Evolutionary conservation across 257 asterid genomes (phyloP), one percentile per base, ranked within the genome.

Genomic region (Henckelia pumila): DNA sequence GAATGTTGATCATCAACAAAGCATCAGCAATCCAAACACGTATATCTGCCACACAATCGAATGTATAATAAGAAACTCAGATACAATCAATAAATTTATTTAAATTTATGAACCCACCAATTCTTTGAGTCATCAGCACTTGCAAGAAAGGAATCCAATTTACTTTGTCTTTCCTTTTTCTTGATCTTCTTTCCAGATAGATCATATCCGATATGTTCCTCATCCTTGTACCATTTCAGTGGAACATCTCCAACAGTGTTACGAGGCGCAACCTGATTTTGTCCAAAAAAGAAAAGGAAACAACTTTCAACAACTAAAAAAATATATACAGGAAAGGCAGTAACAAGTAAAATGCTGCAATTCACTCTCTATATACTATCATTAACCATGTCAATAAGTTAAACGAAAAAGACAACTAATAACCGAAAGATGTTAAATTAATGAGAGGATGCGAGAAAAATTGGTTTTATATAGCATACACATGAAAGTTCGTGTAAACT

Each of bases 131-230:
- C 86, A 80, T 94, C 99, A 52, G 77, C 87, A 59, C 76, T 87
- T 55, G 89, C 95, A 64, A 94, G 90, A 79, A 85, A 88, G 19
- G 92, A 82, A 60, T 87, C 89, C 68, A 94, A 82, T 81, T 84
- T 91, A 74, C 83, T 88, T 77, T 76, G 89, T 70, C 80, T 86
- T 79, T 91, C 95, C 76, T 78, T 91, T 79, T 88, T 94, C 89
- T 87, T 94, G 35, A 94, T 88, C 87, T 94, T 94, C 91, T 78
- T 88, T 67, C 99, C 99, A 30, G 89, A 65, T 68, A 84, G 55
- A 74, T 91, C 91, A 78, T 94, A 94, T 75, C 99, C 99, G 61
- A 91, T 84, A 73, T 94, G 99, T 79, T 80, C 99, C 85, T 94
- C 99, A 56, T 94, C 96, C 74, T 80, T 73, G 82, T 94, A 94